These are phyloP conservation scores for Epichloe scottii DNA, from an alignment of 2,329 filamentous ascomycete species.

Conservation along the genomic window DNA sequence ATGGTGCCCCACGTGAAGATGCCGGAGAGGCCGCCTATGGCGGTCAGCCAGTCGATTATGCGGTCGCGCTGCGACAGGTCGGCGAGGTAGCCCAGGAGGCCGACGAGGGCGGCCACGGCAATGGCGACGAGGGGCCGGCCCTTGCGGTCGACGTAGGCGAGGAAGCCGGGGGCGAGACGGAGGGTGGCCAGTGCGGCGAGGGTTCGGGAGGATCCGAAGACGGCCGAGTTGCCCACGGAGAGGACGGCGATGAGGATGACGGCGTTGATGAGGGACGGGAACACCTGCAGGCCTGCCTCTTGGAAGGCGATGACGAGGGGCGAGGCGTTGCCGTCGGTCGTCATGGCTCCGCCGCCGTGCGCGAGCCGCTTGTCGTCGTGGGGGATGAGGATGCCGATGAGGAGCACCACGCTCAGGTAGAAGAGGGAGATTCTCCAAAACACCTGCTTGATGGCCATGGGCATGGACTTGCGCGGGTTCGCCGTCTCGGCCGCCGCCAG, in stretches of 20 bases:
- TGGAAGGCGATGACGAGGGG: conserved; percentile 8
- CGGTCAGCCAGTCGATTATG: conserved; percentile 68
- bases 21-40: conserved; percentile 54
- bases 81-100: conserved; percentile 59
- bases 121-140: conserved; percentile 65
- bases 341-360: background rate
- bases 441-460: conserved; percentile 14
- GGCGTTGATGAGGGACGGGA: conserved; percentile 25
- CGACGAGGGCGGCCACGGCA: conserved; percentile 46
- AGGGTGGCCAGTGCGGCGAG: conserved; percentile 72
- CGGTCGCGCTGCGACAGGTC: conserved; percentile 43
- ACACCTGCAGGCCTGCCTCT: conserved; percentile 5
- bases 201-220: conserved; percentile 79
- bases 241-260: conserved; percentile 45
- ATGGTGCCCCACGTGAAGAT: conserved; percentile 68
- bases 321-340: conserved; percentile 3
- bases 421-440: conserved; percentile 14
- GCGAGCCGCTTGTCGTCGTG: conserved; percentile 10
- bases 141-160: conserved; percentile 56
- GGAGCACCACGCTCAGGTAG: conserved; percentile 12
- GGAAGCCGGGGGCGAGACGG: conserved; percentile 40
- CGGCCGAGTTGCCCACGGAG: conserved; percentile 65
- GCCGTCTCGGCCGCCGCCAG: conserved; percentile 13
- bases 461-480: conserved; percentile 13
- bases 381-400: conserved; percentile 12